Percentiles rank a stretch among this genome's conserved stretches.
These are phyloP conservation scores for Epipyxis sp. DNA, from an alignment of 108 stramenopile species.

Conservation along the genomic window DNA sequence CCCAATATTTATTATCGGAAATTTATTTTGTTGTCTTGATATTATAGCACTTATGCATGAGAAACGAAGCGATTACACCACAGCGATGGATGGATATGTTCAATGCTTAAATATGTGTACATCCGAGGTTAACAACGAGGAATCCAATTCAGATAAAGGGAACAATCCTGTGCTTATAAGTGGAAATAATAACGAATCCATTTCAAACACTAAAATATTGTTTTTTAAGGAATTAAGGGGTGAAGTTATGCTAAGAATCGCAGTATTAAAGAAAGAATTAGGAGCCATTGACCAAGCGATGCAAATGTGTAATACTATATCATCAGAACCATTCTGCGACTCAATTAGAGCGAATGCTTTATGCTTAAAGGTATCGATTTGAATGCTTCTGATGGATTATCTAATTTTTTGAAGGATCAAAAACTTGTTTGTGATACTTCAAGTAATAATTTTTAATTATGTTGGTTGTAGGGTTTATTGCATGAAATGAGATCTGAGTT, in stretches of 20 bases:
- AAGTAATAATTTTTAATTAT: too few relatives aligned
- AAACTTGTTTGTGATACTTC: too few relatives aligned
- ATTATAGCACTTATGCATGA: slow-evolving; percentile 9
- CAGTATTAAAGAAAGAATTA: slow-evolving; percentile 26
- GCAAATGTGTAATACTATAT: slow-evolving; percentile 26
- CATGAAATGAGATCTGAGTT: slow-evolving; percentile 21
- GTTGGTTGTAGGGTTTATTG: slow-evolving; percentile 8
- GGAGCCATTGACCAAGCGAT: slow-evolving; percentile 19
- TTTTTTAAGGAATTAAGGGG: slow-evolving; percentile 28
- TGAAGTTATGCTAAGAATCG: slow-evolving; percentile 20
- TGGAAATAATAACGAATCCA: too few relatives aligned
- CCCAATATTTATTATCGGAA: neutral
- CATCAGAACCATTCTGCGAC: neutral
- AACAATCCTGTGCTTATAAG: slow-evolving; percentile 16
- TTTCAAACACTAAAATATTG: neutral
- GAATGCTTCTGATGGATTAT: too few relatives aligned
- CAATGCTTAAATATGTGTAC: neutral
- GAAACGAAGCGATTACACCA: slow-evolving; percentile 17
- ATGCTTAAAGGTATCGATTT: too few relatives aligned
- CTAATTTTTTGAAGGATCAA: too few relatives aligned
- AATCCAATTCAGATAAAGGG: too few relatives aligned
- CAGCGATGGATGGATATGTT: slow-evolving; percentile 28
- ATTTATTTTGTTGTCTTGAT: neutral
- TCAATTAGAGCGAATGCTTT: slow-evolving; percentile 25
- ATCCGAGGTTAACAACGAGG: neutral